Evolutionary conservation across 305 asterid genomes (phyloP).

Genomic region (Solanum hybrid): DNA sequence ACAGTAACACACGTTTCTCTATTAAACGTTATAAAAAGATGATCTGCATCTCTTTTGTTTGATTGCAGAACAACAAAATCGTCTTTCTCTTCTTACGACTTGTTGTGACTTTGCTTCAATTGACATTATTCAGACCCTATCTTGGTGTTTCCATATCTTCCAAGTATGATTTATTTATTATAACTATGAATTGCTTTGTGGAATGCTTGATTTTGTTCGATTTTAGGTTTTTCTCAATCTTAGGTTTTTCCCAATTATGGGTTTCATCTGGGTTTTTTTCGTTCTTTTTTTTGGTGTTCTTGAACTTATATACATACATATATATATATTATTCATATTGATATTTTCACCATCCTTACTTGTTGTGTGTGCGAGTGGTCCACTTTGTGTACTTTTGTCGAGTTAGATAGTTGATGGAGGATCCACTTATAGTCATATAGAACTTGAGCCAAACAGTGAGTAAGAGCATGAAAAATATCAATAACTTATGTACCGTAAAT

Average conservation of each 20-base stretch:
- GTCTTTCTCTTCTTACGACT: not conserved
- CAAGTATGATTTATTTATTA: not conserved
- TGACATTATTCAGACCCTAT: not conserved
- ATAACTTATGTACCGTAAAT: not conserved
- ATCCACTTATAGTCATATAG: not conserved
- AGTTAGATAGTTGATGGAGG: not conserved
- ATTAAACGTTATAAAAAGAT: not conserved
- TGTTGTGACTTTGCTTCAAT: not conserved
- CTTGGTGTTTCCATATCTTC: not conserved
- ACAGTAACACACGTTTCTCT: not conserved
- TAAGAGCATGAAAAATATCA: not conserved
- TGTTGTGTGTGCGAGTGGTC: not conserved
- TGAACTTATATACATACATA: too few relatives aligned
- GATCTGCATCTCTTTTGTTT: not conserved
- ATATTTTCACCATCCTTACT: not conserved
- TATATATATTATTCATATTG: not conserved
- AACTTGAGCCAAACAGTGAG: not conserved
- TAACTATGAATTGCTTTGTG: not conserved
- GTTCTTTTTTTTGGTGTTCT: not conserved
- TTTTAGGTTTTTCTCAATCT: not conserved
- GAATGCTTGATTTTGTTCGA: not conserved
- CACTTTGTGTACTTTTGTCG: too few relatives aligned
- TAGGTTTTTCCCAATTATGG: not conserved
- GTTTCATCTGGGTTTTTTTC: not conserved
- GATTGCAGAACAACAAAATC: not conserved